These are phyloP conservation scores for Fagus crenata DNA, from an alignment of 306 rosid species.

Conservation along the genomic window DNA sequence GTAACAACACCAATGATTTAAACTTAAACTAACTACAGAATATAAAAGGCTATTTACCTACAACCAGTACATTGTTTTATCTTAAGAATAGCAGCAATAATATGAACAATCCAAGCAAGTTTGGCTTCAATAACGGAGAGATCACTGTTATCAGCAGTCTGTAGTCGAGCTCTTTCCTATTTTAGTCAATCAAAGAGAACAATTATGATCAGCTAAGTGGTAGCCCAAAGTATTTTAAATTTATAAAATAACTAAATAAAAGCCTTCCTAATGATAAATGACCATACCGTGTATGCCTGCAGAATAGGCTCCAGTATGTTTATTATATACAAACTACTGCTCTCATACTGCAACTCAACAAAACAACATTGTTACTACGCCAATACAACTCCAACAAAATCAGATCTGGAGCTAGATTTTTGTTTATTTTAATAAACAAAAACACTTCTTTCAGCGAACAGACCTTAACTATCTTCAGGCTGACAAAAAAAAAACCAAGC, in stretches of 20 bases:
- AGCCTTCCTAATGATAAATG: slow-evolving; percentile 1
- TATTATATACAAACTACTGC: slow-evolving; percentile 85
- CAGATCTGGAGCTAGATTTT: background rate
- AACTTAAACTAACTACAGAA: background rate
- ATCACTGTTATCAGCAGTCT: slow-evolving; percentile 67
- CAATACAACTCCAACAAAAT: slow-evolving; percentile 23
- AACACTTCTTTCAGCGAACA: background rate
- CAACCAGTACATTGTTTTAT: slow-evolving; percentile 87
- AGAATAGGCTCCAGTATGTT: slow-evolving; percentile 88
- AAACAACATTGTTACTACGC: slow-evolving; percentile 34
- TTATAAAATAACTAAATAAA: slow-evolving; percentile 2
- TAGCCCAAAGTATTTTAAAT: background rate
- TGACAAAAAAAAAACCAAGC: background rate
- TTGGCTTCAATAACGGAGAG: slow-evolving; percentile 81
- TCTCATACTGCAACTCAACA: slow-evolving; percentile 79
- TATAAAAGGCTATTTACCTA: slow-evolving; percentile 54
- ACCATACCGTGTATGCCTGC: slow-evolving; percentile 81
- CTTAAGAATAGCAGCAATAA: slow-evolving; percentile 89
- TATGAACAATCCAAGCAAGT: slow-evolving; percentile 98
- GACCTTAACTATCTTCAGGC: slow-evolving; percentile 13
- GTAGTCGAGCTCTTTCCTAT: slow-evolving; percentile 91
- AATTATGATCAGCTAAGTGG: slow-evolving; percentile 8
- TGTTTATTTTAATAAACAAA: background rate
- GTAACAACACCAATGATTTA: background rate
- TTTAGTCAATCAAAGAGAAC: slow-evolving; percentile 36